Conservation (phyloP, 345 rosid genomes). For the Citrus mangshanensis region DNA sequence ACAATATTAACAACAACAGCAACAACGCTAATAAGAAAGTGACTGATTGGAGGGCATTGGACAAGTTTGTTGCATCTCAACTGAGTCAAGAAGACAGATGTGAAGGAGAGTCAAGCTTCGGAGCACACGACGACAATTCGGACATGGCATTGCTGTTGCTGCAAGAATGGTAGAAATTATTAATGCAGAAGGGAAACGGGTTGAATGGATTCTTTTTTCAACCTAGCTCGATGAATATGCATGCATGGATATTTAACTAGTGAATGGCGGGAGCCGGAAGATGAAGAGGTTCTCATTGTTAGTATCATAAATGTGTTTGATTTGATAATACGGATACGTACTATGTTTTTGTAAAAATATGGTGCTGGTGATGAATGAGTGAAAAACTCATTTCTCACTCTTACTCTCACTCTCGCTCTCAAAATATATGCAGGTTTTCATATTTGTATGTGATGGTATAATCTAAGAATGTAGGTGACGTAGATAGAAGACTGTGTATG, state of each 20-base stretch:
- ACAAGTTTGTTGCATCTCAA: slow-evolving; percentile 92
- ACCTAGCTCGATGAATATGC: slow-evolving; percentile 52
- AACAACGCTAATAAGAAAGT: slow-evolving; percentile 34
- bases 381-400: slow-evolving; percentile 15
- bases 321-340: neutral
- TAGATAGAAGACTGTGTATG: too few relatives aligned
- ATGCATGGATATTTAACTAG: slow-evolving; percentile 40
- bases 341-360: slow-evolving; percentile 27
- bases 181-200: slow-evolving; percentile 26
- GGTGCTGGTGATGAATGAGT: slow-evolving; percentile 17
- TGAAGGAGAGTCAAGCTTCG: slow-evolving; percentile 32
- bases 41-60: slow-evolving; percentile 85
- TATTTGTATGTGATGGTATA: neutral
- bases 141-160: slow-evolving; percentile 40
- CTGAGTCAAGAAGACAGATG: slow-evolving; percentile 68
- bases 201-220: slow-evolving; percentile 44
- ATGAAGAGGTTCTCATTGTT: slow-evolving; percentile 5
- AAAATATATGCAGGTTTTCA: neutral
- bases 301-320: slow-evolving; percentile 15
- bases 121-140: slow-evolving; percentile 15
- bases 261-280: slow-evolving; percentile 12
- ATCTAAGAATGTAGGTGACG: neutral
- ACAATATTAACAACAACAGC: neutral
- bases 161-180: slow-evolving; percentile 37
- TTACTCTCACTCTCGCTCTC: neutral